Conservation (phyloP, 495 filamentous ascomycete species). For the Penicillium desertorum region DNA sequence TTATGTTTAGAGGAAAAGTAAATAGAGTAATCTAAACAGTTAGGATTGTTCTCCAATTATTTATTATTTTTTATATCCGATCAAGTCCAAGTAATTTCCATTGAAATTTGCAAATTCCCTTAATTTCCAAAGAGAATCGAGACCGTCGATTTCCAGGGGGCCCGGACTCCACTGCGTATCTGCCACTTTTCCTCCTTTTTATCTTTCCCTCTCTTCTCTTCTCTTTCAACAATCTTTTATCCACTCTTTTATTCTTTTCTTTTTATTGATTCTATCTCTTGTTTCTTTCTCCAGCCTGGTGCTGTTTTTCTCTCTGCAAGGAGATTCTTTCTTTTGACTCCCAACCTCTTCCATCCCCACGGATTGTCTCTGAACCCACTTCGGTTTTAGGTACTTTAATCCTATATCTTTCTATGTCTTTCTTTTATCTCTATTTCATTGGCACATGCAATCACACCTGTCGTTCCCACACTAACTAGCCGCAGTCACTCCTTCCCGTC, state of each 20-base stretch:
- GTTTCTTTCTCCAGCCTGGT: slow-evolving; percentile 35
- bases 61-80: too few species aligned
- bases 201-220: slow-evolving; percentile 25
- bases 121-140: slow-evolving; percentile 8
- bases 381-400: slow-evolving; percentile 9
- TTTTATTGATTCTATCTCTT: slow-evolving; percentile 3
- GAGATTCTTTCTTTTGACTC: slow-evolving; percentile 18
- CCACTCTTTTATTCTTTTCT: slow-evolving; percentile 8
- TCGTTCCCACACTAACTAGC: slow-evolving; percentile 3
- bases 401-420: neutral
- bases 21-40: neutral
- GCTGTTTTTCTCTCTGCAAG: slow-evolving; percentile 35
- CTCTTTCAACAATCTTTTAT: slow-evolving; percentile 13
- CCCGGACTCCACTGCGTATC: slow-evolving; percentile 5
- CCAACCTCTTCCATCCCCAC: slow-evolving; percentile 16
- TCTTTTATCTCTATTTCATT: neutral
- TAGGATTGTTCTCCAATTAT: neutral
- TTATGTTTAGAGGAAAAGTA: neutral
- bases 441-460: neutral
- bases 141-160: slow-evolving; percentile 11
- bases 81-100: too few species aligned
- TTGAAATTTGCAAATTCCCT: too few species aligned
- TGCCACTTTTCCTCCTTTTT: slow-evolving; percentile 15
- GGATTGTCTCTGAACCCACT: slow-evolving; percentile 18
- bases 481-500: slow-evolving; percentile 9